Evolutionary conservation across 73 alveolate genomes (phyloP), one percentile per base, ranked within the genome.

Genomic region (Paramecium octaurelia): DNA sequence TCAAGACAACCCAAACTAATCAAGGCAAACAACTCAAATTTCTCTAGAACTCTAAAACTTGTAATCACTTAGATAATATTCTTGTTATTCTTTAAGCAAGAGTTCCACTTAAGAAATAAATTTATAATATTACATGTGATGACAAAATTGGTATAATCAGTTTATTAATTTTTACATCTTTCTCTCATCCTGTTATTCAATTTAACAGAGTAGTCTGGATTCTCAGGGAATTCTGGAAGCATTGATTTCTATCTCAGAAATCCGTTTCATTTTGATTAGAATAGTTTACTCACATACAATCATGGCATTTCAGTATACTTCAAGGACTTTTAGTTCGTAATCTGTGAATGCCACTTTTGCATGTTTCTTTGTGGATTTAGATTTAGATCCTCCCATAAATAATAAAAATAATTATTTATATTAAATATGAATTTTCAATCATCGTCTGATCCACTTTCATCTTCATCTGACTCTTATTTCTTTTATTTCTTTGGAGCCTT

Each of bases 351-450:
- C 75, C 6, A 80, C 54, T 35, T 42, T 80, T 21, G 75, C 31
- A 80, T 80, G 91, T 20, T 42, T 44, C 24, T 43, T 80, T n/a
- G 0, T 76, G 4, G 40, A 18, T 43, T 40, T 80, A 23, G 77
- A 80, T 80, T 80, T 80, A 31, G 75, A 80, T 80, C 91, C 73
- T 77, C 73, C 90, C 90, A 38, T 77, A 35, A 54, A 54, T 54
- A 54, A 18, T 54, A 54, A 54, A 18, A 18, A 54, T 54, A 18
- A 54, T 54, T 54, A 54, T 54, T 54, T 54, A 54, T 54, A 54
- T 54, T 54, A 54, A 50, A 54, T 54, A 54, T 54, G 69, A 54
- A 54, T 54, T 18, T n/a, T 75, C 88, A 75, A 31, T 75, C 88
- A 36, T 75, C 88, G 27, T 75, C 88, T 9, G 42, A 36, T 11